Conservation (phyloP, 257 asterid genomes). For the Ballota nigra region DNA sequence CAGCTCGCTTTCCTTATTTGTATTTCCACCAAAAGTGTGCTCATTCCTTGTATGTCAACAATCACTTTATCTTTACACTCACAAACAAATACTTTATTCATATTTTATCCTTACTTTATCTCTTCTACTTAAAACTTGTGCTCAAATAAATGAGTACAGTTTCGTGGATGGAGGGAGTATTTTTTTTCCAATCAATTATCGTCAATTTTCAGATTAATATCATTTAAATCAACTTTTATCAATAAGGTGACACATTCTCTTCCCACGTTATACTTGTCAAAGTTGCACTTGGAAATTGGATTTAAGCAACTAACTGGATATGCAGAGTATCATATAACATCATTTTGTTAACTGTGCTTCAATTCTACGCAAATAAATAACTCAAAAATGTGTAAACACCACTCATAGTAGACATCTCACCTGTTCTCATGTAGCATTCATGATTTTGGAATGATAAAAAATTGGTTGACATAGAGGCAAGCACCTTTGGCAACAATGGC, state of each 20-base stretch:
- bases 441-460: conserved; percentile 66
- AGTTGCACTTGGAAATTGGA: conserved; percentile 5
- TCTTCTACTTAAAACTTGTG: no score
- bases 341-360: background rate
- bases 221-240: conserved; percentile 4
- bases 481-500: conserved; percentile 65
- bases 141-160: no score
- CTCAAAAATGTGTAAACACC: conserved; percentile 18
- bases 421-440: conserved; percentile 91
- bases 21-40: no score
- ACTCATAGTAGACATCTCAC: conserved; percentile 38
- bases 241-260: background rate
- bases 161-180: no score
- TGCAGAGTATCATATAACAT: background rate
- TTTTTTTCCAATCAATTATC: background rate
- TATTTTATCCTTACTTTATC: no score
- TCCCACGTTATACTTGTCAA: conserved; percentile 16
- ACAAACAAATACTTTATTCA: no score
- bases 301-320: conserved; percentile 5
- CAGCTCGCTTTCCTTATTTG: no score
- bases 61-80: no score
- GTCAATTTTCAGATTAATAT: conserved; percentile 7
- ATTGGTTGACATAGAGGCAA: conserved; percentile 61
- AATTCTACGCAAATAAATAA: conserved; percentile 5
- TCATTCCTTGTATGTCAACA: no score